Conservation (phyloP, 2,329 filamentous ascomycete genomes). For the Parafenestella ontariensis region DNA sequence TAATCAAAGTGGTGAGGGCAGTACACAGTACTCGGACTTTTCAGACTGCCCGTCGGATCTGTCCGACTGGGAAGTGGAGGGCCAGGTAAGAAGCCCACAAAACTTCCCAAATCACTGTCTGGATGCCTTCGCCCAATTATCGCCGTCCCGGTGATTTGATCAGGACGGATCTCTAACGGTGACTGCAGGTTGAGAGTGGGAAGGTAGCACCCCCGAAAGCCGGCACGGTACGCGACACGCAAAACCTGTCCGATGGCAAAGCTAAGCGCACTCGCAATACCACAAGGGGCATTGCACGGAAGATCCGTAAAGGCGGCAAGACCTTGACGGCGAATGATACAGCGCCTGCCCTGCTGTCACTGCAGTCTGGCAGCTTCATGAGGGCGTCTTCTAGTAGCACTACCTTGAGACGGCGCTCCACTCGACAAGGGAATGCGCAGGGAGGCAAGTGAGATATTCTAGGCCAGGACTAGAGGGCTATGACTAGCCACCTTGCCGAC, state of each 20-base stretch:
- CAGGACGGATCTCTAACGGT: background rate
- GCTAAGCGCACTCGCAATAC: background rate
- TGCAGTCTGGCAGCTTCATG: background rate
- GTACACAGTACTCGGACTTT: conserved; percentile 6
- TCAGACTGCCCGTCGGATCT: conserved; percentile 28
- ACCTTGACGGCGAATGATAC: background rate
- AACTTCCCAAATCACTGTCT: too few species aligned
- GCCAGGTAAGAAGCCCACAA: conserved; percentile 12
- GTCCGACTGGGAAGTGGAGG: conserved; percentile 15
- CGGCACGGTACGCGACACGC: background rate
- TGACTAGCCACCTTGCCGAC: too few species aligned
- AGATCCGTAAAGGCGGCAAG: conserved; percentile 5
- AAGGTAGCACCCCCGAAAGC: background rate
- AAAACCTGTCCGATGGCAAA: background rate
- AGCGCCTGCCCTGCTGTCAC: background rate
- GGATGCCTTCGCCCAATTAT: background rate
- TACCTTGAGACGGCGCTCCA: conserved; percentile 1
- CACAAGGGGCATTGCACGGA: conserved; percentile 9
- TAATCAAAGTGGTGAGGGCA: background rate
- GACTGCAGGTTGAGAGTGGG: background rate
- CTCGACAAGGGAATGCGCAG: conserved; percentile 1
- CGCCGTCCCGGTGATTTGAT: background rate
- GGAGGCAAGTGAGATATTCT: background rate
- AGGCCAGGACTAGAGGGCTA: background rate
- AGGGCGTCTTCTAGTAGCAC: background rate